Conservation (phyloP, 75 land plant species). For the Gnetum montanum region DNA sequence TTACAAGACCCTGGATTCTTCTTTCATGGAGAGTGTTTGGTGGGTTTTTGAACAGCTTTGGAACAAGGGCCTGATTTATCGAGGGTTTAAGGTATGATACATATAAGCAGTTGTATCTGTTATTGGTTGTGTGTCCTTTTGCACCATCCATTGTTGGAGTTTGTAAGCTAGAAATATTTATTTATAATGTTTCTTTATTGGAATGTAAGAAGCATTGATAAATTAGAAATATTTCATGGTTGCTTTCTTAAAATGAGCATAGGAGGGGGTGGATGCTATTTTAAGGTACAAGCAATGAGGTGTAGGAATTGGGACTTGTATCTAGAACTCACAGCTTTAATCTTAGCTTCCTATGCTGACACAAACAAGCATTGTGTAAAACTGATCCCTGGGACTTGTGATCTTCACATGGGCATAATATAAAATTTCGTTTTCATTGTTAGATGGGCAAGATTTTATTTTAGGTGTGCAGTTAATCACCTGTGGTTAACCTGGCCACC, state of each 20-base stretch:
- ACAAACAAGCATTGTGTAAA: too few relatives aligned
- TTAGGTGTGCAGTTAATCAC: too few relatives aligned
- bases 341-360: too few relatives aligned
- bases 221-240: neutral
- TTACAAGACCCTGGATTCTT: conserved; percentile 90
- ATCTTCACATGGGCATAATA: too few relatives aligned
- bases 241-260: neutral
- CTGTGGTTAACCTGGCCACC: too few relatives aligned
- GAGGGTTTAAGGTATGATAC: conserved; percentile 72
- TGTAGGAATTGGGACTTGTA: too few relatives aligned
- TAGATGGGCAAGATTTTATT: too few relatives aligned
- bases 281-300: neutral
- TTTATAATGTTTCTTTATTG: neutral
- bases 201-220: neutral
- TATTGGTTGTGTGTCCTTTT: neutral
- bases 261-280: neutral
- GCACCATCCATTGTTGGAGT: neutral
- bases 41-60: conserved; percentile 91
- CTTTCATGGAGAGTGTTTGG: conserved; percentile 94
- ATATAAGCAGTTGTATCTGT: neutral
- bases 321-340: too few relatives aligned
- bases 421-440: too few relatives aligned
- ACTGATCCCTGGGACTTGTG: too few relatives aligned
- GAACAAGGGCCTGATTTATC: conserved; percentile 80
- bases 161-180: neutral